A percentile compares a stretch with the other conserved stretches of the same genome.
Evolutionary conservation across 257 asterid genomes (phyloP).

Genomic region (Thymus mandschuricus): DNA sequence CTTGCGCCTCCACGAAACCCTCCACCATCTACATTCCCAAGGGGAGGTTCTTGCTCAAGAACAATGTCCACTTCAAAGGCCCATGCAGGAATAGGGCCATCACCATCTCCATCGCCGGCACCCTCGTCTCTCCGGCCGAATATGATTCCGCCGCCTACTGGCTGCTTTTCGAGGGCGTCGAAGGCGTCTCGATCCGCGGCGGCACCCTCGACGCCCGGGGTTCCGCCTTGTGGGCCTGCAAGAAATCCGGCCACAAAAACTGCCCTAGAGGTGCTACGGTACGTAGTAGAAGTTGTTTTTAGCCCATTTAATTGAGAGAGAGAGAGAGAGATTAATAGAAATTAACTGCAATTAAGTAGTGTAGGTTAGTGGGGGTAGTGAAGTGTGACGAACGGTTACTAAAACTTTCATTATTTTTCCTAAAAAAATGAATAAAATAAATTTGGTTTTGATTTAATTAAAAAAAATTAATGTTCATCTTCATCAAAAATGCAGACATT

Average conservation of each 20-base stretch:
- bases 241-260: constrained; percentile 37
- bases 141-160: constrained; percentile 42
- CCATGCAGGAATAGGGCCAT: constrained; percentile 54
- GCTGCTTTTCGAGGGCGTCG: constrained; percentile 49
- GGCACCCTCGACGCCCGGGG: constrained; percentile 73
- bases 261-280: constrained; percentile 78
- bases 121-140: constrained; percentile 58
- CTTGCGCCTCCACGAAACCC: constrained; percentile 54
- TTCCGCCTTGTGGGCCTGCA: constrained; percentile 63
- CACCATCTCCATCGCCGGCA: constrained; percentile 44
- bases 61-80: constrained; percentile 38
- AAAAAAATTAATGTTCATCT: too few relatives aligned
- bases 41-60: constrained; percentile 45
- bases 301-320: background rate
- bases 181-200: constrained; percentile 52
- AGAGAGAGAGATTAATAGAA: background rate
- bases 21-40: constrained; percentile 52
- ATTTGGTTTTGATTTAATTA: too few relatives aligned
- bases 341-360: constrained; percentile 35
- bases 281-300: constrained; percentile 20
- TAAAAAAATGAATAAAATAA: too few relatives aligned
- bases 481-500: constrained; percentile 41
- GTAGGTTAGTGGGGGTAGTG: constrained; percentile 43
- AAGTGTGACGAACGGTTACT: constrained; percentile 42
- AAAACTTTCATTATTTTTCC: background rate